phyloP scores from a whole-genome alignment of 164 flowering plant species.

The Dillenia suffruticosa region DNA sequence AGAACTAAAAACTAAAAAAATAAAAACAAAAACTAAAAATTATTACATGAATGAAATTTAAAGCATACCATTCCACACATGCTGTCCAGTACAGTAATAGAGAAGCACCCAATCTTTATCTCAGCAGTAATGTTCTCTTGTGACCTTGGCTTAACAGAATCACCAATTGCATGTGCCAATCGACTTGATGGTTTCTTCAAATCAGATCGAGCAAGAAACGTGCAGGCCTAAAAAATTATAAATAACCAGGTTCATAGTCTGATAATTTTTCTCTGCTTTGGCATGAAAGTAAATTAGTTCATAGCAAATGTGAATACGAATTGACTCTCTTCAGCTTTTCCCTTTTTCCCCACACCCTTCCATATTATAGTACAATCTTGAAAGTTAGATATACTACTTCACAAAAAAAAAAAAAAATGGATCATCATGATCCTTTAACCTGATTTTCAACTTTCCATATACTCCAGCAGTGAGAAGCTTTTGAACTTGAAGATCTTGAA shows the following conservation, averaged over 20 bases:
- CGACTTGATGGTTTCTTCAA: constrained; percentile 76
- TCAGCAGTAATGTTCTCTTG: constrained; percentile 84
- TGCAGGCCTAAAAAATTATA: constrained; percentile 64
- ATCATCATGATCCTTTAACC: constrained; percentile 29
- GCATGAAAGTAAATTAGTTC: too few relatives aligned
- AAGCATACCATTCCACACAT: constrained; percentile 81
- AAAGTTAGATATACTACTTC: too few relatives aligned
- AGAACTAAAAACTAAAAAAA: neutral
- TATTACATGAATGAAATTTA: neutral
- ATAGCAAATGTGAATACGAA: too few relatives aligned
- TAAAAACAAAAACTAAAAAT: neutral
- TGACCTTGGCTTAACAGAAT: constrained; percentile 75
- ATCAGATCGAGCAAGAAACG: constrained; percentile 94
- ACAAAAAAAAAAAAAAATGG: too few relatives aligned
- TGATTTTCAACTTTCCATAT: constrained; percentile 98
- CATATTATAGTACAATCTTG: too few relatives aligned
- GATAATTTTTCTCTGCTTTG: too few relatives aligned
- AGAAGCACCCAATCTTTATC: constrained; percentile 74
- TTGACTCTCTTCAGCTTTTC: too few relatives aligned
- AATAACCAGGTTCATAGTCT: neutral
- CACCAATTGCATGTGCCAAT: constrained; percentile 79
- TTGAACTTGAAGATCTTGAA: constrained; percentile 66
- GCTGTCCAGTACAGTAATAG: constrained; percentile 84
- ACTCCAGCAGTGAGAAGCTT: constrained; percentile 83
- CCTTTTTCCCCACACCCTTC: too few relatives aligned